phyloP scores from a whole-genome alignment of 441 rosid genomes.

The Gossypium aridum region DNA sequence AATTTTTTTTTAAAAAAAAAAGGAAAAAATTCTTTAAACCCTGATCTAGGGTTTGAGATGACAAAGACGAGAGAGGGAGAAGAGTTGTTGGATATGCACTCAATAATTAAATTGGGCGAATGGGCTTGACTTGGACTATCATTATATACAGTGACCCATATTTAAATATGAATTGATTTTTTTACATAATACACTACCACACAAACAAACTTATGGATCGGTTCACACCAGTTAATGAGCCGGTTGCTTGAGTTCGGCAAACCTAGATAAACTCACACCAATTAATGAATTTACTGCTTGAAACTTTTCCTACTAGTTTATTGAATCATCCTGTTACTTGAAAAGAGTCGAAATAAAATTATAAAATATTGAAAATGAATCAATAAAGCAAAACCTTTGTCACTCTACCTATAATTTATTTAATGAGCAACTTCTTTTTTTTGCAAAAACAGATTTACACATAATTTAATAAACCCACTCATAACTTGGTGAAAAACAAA shows the following conservation, averaged over 20 bases:
- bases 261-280: background rate
- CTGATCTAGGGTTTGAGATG: slow-evolving; percentile 1
- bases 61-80: background rate
- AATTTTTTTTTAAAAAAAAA: background rate
- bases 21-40: background rate
- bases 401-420: no score
- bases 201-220: no score
- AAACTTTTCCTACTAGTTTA: no score
- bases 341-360: no score
- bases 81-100: background rate
- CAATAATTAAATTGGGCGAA: background rate
- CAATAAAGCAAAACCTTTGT: background rate
- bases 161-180: background rate
- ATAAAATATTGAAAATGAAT: background rate
- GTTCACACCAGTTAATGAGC: no score
- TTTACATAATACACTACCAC: background rate
- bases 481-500: background rate
- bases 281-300: no score
- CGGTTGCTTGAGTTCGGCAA: no score
- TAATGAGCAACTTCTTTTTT: no score
- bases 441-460: background rate
- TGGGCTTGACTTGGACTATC: background rate
- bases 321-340: background rate
- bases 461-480: background rate
- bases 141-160: background rate